phyloP scores from a whole-genome alignment of 306 rosid genomes.

The Carpinus viminea region DNA sequence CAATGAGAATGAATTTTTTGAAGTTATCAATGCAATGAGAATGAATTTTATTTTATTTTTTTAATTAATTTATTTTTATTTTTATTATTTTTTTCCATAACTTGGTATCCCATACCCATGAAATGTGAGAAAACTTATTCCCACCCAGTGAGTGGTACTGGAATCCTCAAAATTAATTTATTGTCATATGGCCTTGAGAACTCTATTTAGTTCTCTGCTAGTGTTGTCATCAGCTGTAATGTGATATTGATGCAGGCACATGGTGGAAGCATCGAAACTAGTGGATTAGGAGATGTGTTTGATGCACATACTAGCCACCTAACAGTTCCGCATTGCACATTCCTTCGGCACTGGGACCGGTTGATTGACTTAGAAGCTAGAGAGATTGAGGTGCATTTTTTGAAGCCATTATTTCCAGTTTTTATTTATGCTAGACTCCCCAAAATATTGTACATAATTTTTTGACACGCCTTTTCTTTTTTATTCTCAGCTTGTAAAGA shows the following conservation, averaged over 20 bases:
- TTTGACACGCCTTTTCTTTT: constrained; percentile 6
- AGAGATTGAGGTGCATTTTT: constrained; percentile 64
- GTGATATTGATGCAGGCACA: constrained; percentile 55
- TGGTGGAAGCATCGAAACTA: constrained; percentile 68
- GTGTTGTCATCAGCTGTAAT: not conserved
- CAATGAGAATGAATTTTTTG: not conserved
- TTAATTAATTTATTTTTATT: too few species aligned
- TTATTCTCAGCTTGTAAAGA: constrained; percentile 59
- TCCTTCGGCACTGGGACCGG: constrained; percentile 80
- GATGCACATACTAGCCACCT: constrained; percentile 63
- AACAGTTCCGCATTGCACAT: constrained; percentile 55
- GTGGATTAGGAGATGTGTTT: constrained; percentile 72
- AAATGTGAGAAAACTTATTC: not conserved
- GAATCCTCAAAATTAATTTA: not conserved
- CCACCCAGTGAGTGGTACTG: not conserved
- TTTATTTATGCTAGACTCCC: constrained; percentile 20
- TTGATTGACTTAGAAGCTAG: constrained; percentile 93
- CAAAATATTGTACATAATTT: constrained; percentile 2
- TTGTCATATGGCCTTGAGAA: not conserved
- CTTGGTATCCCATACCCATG: not conserved
- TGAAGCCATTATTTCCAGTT: constrained; percentile 16
- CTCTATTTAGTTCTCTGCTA: not conserved
- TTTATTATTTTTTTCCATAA: too few species aligned
- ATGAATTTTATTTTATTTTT: not conserved
- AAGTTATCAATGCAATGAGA: not conserved